Percentiles rank a stretch among this genome's conserved stretches.
phyloP scores from a whole-genome alignment of 2,329 filamentous ascomycete genomes.

The Polychaeton citri region DNA sequence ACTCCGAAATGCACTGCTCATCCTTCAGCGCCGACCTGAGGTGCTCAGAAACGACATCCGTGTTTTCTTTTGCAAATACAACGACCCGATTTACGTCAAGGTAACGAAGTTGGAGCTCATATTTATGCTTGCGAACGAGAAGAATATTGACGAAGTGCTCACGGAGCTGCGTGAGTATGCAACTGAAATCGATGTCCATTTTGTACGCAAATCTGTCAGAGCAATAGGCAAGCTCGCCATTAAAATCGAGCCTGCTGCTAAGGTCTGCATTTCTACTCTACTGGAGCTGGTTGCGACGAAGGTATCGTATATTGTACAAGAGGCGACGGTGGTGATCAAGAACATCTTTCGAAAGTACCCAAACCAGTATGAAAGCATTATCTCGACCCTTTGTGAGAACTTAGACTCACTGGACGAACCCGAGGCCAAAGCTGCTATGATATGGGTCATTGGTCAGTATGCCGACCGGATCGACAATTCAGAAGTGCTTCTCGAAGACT shows the following conservation, averaged over 20 bases:
- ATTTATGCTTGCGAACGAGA: constrained; percentile 94
- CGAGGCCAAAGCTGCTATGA: constrained; percentile 95
- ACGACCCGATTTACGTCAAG: constrained; percentile 98
- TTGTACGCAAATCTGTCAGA: constrained; percentile 91
- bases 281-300: constrained; percentile 94
- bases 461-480: constrained; percentile 96
- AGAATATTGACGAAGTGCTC: constrained; percentile 88
- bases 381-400: constrained; percentile 87
- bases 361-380: constrained; percentile 97
- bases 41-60: constrained; percentile 92
- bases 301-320: constrained; percentile 96
- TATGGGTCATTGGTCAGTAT: constrained; percentile 98
- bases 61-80: constrained; percentile 99
- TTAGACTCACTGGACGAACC: constrained; percentile 93
- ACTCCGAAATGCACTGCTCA: constrained; percentile 81
- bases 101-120: constrained; percentile 97
- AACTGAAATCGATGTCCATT: constrained; percentile 96
- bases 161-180: constrained; percentile 91
- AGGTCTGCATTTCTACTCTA: constrained; percentile 81
- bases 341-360: constrained; percentile 99
- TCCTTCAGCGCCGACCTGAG: constrained; percentile 82
- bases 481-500: constrained; percentile 86
- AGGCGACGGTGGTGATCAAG: constrained; percentile 94
- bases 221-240: constrained; percentile 97
- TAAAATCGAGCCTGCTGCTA: constrained; percentile 91